Evolutionary conservation across 306 rosid species (phyloP), one percentile per base, ranked within the genome.

Genomic region (Inga leiocalycina): DNA sequence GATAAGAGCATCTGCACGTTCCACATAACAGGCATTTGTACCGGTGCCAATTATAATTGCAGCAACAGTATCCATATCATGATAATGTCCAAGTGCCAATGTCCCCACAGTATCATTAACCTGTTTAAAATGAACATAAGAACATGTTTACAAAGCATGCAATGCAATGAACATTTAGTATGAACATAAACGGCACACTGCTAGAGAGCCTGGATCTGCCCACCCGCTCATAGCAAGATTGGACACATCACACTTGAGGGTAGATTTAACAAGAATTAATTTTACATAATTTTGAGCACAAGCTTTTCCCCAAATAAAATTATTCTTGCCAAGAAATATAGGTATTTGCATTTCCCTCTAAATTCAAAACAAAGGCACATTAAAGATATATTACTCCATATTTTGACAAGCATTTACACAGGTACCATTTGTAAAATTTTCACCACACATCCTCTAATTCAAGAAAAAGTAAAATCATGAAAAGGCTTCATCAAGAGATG

Each of bases 51-150:
- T 86, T 70, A 95, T 88, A 85, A 95, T 94, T 48, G 95, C 97
- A 82, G 97, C 98, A 82, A 95, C 97, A 64, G 97, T 92, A 81
- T 95, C 98, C 15, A 86, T 75, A 77, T 95, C 98, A 30, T 89
- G 89, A 88, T 93, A 95, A 84, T 90, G 98, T 49, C 98, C 98
- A 82, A 93, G 86, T 80, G 98, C 97, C 85, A 95, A 90, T 37
- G 97, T 89, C 85, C 98, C 98, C 84, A 93, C 94, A 81, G 95
- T 87, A 84, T 95, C 98, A 88, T 95, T 95, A 49, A 93, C 93
- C 98, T 95, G 88, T 62, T 68, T 89, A 54, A 82, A 79, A 59
- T 49, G 66, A 77, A 78, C 35, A 51, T 34, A 54, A 79, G 19
- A 61, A 59, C 64, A 68, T 27, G 82, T 61, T 70, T 75, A 44